Conservation (phyloP, 179 eudicot species). For the Drosera spatulata region DNA sequence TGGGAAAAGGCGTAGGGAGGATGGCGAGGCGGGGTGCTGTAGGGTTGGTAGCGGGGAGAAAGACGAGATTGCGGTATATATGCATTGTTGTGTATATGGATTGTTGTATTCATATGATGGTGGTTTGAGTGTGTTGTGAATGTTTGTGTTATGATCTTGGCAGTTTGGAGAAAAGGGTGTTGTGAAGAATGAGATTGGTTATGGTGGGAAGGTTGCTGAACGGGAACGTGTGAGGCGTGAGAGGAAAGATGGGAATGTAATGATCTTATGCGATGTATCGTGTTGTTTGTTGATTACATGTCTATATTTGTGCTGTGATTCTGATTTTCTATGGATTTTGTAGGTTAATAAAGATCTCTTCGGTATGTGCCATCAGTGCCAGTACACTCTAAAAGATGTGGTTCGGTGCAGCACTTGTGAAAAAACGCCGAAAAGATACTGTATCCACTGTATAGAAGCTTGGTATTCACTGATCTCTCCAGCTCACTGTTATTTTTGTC, state of each 20-base stretch:
- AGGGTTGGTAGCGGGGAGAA: too few species aligned
- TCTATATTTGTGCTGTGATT: background rate
- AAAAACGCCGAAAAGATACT: slow-evolving; percentile 29
- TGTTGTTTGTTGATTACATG: background rate
- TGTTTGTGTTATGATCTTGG: too few species aligned
- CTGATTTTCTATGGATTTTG: slow-evolving; percentile 13
- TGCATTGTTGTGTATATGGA: too few species aligned
- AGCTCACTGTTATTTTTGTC: background rate
- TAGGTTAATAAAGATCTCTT: slow-evolving; percentile 29
- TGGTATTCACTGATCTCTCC: slow-evolving; percentile 25
- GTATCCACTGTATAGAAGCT: slow-evolving; percentile 35
- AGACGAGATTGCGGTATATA: too few species aligned
- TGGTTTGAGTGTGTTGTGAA: too few species aligned
- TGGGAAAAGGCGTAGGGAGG: background rate
- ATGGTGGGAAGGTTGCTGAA: background rate
- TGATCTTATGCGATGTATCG: background rate
- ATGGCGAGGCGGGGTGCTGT: too few species aligned
- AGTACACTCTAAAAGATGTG: slow-evolving; percentile 54
- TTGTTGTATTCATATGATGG: too few species aligned
- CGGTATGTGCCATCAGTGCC: slow-evolving; percentile 69
- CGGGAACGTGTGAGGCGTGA: background rate
- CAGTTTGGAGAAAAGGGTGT: background rate
- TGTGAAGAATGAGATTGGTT: background rate
- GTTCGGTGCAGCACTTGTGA: slow-evolving; percentile 46
- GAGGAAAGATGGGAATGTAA: slow-evolving; percentile 3